phyloP scores from a whole-genome alignment of 2,329 filamentous ascomycete species.

The Phyllosticta citriasiana region DNA sequence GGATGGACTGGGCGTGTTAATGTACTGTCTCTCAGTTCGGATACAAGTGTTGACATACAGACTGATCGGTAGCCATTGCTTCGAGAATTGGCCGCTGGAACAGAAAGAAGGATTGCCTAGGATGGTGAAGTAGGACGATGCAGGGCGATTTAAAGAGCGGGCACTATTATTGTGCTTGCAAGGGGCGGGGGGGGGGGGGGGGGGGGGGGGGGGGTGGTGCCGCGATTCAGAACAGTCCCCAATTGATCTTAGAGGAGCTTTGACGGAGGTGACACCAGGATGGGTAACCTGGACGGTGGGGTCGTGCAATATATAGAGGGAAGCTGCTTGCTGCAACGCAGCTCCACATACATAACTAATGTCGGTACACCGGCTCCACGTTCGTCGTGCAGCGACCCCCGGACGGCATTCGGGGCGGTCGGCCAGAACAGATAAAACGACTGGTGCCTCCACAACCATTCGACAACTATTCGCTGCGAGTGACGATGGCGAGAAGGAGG shows the following conservation, averaged over 20 bases:
- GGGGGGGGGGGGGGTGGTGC: not conserved
- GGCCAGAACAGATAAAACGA: no score
- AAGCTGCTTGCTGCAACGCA: not conserved
- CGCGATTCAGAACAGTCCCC: not conserved
- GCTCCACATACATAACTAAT: not conserved
- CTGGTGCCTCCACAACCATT: no score
- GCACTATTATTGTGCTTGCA: constrained; percentile 2
- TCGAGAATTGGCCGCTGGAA: not conserved
- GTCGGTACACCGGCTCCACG: not conserved
- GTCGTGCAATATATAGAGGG: constrained; percentile 6
- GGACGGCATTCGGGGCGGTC: not conserved
- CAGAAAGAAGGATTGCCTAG: not conserved
- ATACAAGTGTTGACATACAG: constrained; percentile 16
- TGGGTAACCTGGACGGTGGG: constrained; percentile 3
- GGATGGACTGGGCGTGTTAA: not conserved
- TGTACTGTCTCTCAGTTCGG: not conserved
- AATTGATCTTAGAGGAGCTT: constrained; percentile 4
- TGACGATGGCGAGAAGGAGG: no score
- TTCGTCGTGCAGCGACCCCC: not conserved
- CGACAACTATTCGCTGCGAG: no score
- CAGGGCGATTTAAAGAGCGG: not conserved
- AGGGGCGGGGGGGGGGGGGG: not conserved
- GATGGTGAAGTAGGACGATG: not conserved
- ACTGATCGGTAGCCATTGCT: constrained; percentile 32
- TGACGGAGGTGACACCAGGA: constrained; percentile 4